Percentiles rank a stretch among this genome's conserved stretches.
phyloP scores from a whole-genome alignment of 1,139 yeast genomes.

The Hansenula sp. region DNA sequence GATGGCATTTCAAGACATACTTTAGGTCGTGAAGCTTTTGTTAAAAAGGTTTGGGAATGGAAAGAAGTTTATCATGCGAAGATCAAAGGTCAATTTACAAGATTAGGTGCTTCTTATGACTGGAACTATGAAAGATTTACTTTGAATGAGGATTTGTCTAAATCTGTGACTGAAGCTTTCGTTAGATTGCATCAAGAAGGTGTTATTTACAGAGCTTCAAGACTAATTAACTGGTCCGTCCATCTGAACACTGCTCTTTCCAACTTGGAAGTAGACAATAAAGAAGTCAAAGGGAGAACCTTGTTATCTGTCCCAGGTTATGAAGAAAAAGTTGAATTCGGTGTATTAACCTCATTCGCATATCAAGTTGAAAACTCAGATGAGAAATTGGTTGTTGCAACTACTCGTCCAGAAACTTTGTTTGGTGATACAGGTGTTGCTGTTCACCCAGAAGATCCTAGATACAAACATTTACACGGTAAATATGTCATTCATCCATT shows the following conservation, averaged over 20 bases:
- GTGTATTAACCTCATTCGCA: slow-evolving; percentile 91
- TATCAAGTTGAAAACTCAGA: slow-evolving; percentile 87
- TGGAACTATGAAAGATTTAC: slow-evolving; percentile 96
- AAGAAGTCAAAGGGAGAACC: slow-evolving; percentile 81
- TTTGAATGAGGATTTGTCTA: slow-evolving; percentile 70
- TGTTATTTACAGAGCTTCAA: slow-evolving; percentile 87
- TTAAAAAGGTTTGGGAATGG: slow-evolving; percentile 96
- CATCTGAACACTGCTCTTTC: slow-evolving; percentile 93
- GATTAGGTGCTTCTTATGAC: slow-evolving; percentile 94
- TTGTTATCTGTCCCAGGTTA: slow-evolving; percentile 83
- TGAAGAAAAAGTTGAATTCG: slow-evolving; percentile 88
- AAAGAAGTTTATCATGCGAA: slow-evolving; percentile 87
- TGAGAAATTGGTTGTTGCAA: slow-evolving; percentile 88
- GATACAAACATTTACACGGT: slow-evolving; percentile 94
- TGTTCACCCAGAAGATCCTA: slow-evolving; percentile 90
- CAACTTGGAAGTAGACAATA: slow-evolving; percentile 93
- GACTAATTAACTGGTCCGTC: slow-evolving; percentile 96
- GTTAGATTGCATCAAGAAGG: slow-evolving; percentile 93
- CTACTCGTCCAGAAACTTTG: slow-evolving; percentile 97
- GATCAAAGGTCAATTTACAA: slow-evolving; percentile 79
- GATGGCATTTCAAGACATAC: slow-evolving; percentile 93
- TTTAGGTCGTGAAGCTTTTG: slow-evolving; percentile 86
- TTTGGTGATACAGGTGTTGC: slow-evolving; percentile 99
- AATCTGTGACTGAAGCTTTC: slow-evolving; percentile 88
- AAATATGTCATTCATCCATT: slow-evolving; percentile 90